Evolutionary conservation across 305 asterid species (phyloP).

Genomic region (Striga hermonthica): DNA sequence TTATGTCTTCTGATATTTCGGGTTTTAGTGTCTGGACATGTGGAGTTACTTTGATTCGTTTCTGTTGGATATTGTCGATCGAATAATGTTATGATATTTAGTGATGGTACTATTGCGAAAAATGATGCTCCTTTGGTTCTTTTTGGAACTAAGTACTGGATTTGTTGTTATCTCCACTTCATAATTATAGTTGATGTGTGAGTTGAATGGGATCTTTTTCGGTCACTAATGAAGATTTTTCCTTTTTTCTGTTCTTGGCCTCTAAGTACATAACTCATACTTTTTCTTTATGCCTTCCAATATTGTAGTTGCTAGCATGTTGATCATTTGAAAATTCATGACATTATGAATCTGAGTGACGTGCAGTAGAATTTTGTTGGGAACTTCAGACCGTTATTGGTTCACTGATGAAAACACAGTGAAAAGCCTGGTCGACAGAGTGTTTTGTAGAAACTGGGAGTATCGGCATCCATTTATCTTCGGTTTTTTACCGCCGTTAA

Average conservation of each 20-base stretch:
- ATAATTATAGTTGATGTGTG: neutral
- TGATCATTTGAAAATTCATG: neutral
- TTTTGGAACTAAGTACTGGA: conserved; percentile 9
- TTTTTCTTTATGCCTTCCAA: neutral
- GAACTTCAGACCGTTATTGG: no score
- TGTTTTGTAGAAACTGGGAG: no score
- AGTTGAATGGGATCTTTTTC: neutral
- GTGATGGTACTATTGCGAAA: conserved; percentile 15
- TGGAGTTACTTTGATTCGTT: neutral
- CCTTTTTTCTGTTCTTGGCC: neutral
- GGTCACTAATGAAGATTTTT: neutral
- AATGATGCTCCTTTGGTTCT: neutral
- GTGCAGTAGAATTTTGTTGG: neutral
- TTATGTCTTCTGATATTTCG: neutral
- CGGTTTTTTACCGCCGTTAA: no score
- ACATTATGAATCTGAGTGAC: conserved; percentile 2
- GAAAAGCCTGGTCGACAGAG: no score
- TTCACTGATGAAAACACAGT: no score
- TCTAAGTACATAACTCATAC: neutral
- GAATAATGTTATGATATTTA: neutral
- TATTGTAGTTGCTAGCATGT: neutral
- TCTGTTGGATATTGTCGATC: neutral
- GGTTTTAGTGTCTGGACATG: conserved; percentile 19
- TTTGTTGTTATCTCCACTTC: neutral
- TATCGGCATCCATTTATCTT: no score